Evolutionary conservation across 1,139 yeast genomes (phyloP), one percentile per base, ranked within the genome.

Genomic region (Oligophagozyma castellii): DNA sequence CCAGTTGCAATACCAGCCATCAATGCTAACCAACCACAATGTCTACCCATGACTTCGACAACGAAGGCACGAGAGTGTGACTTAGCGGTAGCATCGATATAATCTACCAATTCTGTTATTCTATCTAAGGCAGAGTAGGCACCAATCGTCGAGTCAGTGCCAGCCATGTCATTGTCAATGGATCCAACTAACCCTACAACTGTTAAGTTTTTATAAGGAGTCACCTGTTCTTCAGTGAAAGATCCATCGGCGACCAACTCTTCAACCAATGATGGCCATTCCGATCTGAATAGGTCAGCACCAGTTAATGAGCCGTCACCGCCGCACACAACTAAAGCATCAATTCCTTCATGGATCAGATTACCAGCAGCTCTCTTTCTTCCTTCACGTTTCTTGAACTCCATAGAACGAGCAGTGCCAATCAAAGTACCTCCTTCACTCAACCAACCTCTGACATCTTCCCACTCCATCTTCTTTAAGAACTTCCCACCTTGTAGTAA

Each of bases 31-130:
- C 92, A 78, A 40, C 92, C 92, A 61, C 92, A 78, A 47, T 78
- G 89, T 55, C 92, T 67, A 36, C 92, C 92, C 92, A 78, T 78
- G n/a, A 78, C 92, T 55, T 78, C 92, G 26, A 78, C 73, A 23
- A 78, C 84, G 48, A 78, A 78, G 5, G 92, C 92, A 51, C 92
- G 61, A 16, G 83, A 76, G 53, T 78, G 92, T 1, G 86, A 76
- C 34, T 73, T 73, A 19, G 92, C 92, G 22, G 92, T 78, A 26
- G 86, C 89, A 51, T 77, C 89, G 36, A 78, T 78, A 50, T 73
- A 77, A 55, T 78, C 92, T 35, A 78, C 74, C 57, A 78, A 75
- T 50, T 73, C 73, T 49, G 80, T 70, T 39, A 78, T 78, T 50
- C 92, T 61, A 39, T 74, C 89, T 40, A 78, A 61, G 0, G 89